Percentiles rank a stretch among this genome's conserved stretches.
phyloP scores from a whole-genome alignment of 2,329 filamentous ascomycete genomes.

The Nemania abortiva region DNA sequence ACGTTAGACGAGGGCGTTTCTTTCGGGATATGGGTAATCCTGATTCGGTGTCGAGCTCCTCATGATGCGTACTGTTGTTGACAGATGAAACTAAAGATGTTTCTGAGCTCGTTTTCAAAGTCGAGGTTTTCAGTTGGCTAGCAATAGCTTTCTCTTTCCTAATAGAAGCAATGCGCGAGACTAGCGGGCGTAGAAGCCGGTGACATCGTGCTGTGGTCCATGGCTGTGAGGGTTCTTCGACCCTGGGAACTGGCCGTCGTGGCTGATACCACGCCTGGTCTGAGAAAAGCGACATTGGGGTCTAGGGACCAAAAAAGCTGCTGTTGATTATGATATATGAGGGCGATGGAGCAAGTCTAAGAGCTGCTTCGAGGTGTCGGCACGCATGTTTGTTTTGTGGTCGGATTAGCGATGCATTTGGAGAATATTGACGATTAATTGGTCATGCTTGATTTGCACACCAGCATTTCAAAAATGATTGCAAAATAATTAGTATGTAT shows the following conservation, averaged over 20 bases:
- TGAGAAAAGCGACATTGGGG: constrained; percentile 39
- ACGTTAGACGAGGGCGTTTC: constrained; percentile 50
- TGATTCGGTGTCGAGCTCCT: constrained; percentile 29
- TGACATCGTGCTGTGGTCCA: constrained; percentile 60
- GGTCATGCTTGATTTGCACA: not conserved
- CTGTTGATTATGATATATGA: constrained; percentile 16
- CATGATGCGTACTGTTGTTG: constrained; percentile 2
- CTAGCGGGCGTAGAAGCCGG: constrained; percentile 57
- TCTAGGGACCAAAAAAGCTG: not conserved
- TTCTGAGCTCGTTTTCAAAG: constrained; percentile 16
- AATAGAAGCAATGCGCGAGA: constrained; percentile 57
- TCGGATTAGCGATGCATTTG: constrained; percentile 9
- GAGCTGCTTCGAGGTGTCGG: constrained; percentile 14
- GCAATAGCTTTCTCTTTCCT: constrained; percentile 49
- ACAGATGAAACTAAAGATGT: constrained; percentile 7
- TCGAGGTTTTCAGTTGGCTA: constrained; percentile 12
- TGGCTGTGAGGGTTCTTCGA: constrained; percentile 41
- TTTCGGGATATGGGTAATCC: constrained; percentile 48
- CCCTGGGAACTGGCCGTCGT: constrained; percentile 37
- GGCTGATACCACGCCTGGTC: constrained; percentile 41
- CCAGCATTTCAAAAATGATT: not conserved
- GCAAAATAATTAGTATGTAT: not conserved
- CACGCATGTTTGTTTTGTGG: constrained; percentile 15
- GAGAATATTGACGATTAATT: constrained; percentile 4
- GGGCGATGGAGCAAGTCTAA: constrained; percentile 14